Conservation (phyloP, 2,329 filamentous ascomycete genomes). For the Fonsecaea pugnacius region DNA sequence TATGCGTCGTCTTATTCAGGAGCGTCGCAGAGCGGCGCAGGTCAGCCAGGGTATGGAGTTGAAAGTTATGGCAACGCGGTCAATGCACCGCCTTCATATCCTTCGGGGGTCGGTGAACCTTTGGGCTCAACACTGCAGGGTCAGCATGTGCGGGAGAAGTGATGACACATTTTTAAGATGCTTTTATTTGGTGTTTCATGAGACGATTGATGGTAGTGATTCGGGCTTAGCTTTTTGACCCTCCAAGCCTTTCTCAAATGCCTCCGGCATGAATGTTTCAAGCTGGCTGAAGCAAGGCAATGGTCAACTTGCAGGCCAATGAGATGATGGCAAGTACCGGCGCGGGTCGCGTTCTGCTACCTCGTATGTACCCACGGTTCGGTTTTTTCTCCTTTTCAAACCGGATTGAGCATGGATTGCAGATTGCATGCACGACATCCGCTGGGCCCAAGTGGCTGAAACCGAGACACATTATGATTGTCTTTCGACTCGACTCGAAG, state of each 20-base stretch:
- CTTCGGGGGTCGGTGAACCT: slow-evolving; percentile 38
- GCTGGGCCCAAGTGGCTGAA: slow-evolving; percentile 14
- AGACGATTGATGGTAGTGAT: not conserved
- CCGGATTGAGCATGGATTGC: slow-evolving; percentile 9
- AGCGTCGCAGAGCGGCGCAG: slow-evolving; percentile 19
- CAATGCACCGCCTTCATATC: slow-evolving; percentile 34
- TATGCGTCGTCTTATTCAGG: slow-evolving; percentile 26
- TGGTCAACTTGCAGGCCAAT: slow-evolving; percentile 3
- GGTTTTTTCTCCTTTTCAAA: not conserved
- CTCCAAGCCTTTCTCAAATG: not conserved
- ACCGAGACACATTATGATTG: slow-evolving; percentile 2
- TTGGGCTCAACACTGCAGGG: slow-evolving; percentile 38
- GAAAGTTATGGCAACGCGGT: slow-evolving; percentile 34
- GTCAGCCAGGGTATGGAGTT: slow-evolving; percentile 32
- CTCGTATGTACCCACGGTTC: not conserved
- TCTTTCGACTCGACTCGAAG: not conserved
- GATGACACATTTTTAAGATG: slow-evolving; percentile 18
- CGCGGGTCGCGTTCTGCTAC: not conserved
- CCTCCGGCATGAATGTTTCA: slow-evolving; percentile 4
- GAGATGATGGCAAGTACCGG: slow-evolving; percentile 11
- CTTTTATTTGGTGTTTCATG: slow-evolving; percentile 10
- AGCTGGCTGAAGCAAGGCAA: slow-evolving; percentile 9
- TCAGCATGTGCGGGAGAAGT: slow-evolving; percentile 35
- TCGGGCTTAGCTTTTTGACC: not conserved
- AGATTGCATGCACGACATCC: slow-evolving; percentile 21